Evolutionary conservation across 1,139 yeast species (phyloP).

Genomic region (Sugiyamaella japonica): DNA sequence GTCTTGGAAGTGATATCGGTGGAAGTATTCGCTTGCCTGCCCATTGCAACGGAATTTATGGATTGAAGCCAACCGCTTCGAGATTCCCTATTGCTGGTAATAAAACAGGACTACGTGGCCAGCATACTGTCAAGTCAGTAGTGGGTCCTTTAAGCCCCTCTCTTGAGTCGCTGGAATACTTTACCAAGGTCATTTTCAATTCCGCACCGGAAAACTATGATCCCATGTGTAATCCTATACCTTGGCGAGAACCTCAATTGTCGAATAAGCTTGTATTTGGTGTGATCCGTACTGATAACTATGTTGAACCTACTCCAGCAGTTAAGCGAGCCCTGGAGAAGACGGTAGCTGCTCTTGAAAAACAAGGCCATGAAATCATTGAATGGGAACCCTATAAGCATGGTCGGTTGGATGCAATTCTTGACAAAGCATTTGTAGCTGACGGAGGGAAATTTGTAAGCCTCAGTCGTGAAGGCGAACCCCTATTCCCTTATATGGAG

Average conservation of each 20-base stretch:
- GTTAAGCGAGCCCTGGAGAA: constrained; percentile 41
- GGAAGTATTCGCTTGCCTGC: constrained; percentile 61
- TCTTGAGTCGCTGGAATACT: constrained; percentile 56
- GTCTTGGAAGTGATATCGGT: constrained; percentile 64
- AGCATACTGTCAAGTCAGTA: constrained; percentile 46
- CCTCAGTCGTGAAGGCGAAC: constrained; percentile 20
- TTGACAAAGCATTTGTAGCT: constrained; percentile 22
- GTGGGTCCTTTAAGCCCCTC: constrained; percentile 52
- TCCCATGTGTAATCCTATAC: constrained; percentile 49
- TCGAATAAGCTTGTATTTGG: constrained; percentile 38
- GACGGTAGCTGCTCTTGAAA: constrained; percentile 33
- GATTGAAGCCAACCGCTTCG: constrained; percentile 50
- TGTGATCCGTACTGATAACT: constrained; percentile 36
- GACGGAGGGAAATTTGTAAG: constrained; percentile 27
- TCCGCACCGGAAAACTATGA: constrained; percentile 59
- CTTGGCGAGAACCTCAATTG: constrained; percentile 43
- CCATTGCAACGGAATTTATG: constrained; percentile 52
- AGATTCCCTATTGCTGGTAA: constrained; percentile 49
- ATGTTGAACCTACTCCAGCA: constrained; percentile 47
- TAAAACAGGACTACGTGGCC: constrained; percentile 44
- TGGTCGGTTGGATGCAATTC: constrained; percentile 14
- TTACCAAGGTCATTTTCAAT: constrained; percentile 54
- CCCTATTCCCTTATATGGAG: constrained; percentile 24
- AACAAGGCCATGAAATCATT: constrained; percentile 46
- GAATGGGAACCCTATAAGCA: constrained; percentile 44